These are phyloP conservation scores for Hanseniaspora hatyaiensis DNA, from an alignment of 805 yeast genomes.

Conservation along the genomic window DNA sequence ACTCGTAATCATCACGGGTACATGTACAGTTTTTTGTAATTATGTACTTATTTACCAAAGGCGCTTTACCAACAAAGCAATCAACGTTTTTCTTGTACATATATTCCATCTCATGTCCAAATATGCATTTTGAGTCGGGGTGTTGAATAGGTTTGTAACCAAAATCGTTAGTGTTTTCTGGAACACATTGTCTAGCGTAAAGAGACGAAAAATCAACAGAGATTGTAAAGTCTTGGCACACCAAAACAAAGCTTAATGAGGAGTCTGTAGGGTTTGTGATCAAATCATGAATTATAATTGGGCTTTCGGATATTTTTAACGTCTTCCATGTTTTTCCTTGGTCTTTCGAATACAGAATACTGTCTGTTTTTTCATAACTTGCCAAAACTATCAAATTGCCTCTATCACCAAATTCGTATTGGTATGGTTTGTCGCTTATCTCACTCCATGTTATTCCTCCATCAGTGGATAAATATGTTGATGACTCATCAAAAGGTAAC, in stretches of 20 bases:
- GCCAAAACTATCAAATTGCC: constrained; percentile 77
- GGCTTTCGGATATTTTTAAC: constrained; percentile 46
- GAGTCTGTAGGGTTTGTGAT: constrained; percentile 88
- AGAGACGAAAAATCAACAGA: constrained; percentile 48
- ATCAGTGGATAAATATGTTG: constrained; percentile 73
- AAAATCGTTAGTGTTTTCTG: constrained; percentile 46
- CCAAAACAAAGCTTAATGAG: constrained; percentile 62
- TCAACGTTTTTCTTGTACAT: constrained; percentile 46
- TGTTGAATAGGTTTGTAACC: constrained; percentile 53
- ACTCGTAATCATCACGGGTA: constrained; percentile 77
- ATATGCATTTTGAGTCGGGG: constrained; percentile 49
- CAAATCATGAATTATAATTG: constrained; percentile 53
- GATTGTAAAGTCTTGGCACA: constrained; percentile 39
- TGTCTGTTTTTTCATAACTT: constrained; percentile 45
- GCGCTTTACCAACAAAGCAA: constrained; percentile 56
- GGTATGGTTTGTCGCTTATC: constrained; percentile 55
- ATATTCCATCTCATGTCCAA: constrained; percentile 58
- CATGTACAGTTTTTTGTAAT: constrained; percentile 64
- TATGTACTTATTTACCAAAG: constrained; percentile 46
- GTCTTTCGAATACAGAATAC: constrained; percentile 56
- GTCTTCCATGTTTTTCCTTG: constrained; percentile 70
- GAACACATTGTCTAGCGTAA: constrained; percentile 43
- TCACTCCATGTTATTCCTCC: constrained; percentile 88
- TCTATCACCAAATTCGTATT: constrained; percentile 96
- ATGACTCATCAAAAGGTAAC: constrained; percentile 38